A percentile compares a stretch with the other conserved stretches of the same genome.
These are phyloP conservation scores for Picochlorum sp. DNA, from an alignment of 139 green algal genomes.

Conservation along the genomic window DNA sequence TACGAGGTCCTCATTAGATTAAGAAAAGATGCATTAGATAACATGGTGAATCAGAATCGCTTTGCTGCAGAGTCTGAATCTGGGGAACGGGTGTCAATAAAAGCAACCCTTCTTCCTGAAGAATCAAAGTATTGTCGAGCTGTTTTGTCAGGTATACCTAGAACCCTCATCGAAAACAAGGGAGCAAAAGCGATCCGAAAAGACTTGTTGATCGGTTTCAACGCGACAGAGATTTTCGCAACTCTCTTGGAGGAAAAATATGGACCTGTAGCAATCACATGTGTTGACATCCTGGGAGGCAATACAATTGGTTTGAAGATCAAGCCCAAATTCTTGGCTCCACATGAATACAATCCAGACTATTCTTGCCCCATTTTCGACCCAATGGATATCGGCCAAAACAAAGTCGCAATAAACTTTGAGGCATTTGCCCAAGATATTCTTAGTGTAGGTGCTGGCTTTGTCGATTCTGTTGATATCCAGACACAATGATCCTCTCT, in stretches of 20 bases:
- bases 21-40: conserved; percentile 34
- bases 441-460: conserved; percentile 18
- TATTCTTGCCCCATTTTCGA: background rate
- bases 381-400: background rate
- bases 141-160: conserved; percentile 28
- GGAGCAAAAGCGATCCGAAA: conserved; percentile 29
- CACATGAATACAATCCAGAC: conserved; percentile 20
- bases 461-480: conserved; percentile 19
- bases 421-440: conserved; percentile 20
- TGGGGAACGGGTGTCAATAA: too few relatives aligned
- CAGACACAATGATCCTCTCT: background rate
- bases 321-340: conserved; percentile 30
- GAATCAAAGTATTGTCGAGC: conserved; percentile 13
- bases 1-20: conserved; percentile 58
- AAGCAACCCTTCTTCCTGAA: background rate
- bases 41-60: background rate
- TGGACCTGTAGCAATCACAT: conserved; percentile 47
- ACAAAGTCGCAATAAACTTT: conserved; percentile 19
- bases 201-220: conserved; percentile 72
- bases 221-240: conserved; percentile 46
- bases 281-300: conserved; percentile 43
- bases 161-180: conserved; percentile 28
- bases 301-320: conserved; percentile 51
- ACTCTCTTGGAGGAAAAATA: conserved; percentile 33
- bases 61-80: background rate